Percentiles rank a stretch among this genome's conserved stretches.
phyloP scores from a whole-genome alignment of 2,329 filamentous ascomycete genomes.

The Bimuria novae-zelandiae region DNA sequence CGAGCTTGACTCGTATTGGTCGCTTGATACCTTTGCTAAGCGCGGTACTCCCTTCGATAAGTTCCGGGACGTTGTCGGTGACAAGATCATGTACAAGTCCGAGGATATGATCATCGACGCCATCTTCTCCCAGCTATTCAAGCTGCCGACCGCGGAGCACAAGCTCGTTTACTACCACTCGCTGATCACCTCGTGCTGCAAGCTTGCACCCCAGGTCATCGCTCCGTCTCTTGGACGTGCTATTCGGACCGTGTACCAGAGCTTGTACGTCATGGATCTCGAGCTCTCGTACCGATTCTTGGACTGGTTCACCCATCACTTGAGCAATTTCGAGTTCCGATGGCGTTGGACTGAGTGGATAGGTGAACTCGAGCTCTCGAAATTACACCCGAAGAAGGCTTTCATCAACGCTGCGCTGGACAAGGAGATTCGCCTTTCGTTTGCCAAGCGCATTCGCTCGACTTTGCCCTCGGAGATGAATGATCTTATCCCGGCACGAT shows the following conservation, averaged over 20 bases:
- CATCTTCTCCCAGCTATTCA: conserved; percentile 92
- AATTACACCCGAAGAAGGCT: conserved; percentile 84
- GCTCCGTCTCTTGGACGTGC: conserved; percentile 91
- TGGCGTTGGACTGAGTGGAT: conserved; percentile 99
- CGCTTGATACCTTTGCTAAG: conserved; percentile 87
- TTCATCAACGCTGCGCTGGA: conserved; percentile 91
- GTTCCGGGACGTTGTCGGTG: conserved; percentile 67
- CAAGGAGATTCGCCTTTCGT: conserved; percentile 95
- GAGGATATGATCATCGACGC: conserved; percentile 98
- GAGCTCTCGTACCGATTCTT: conserved; percentile 86
- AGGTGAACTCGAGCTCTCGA: conserved; percentile 77
- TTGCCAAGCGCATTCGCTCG: conserved; percentile 93
- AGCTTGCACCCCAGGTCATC: conserved; percentile 93
- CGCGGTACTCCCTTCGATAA: conserved; percentile 91
- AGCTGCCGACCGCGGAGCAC: conserved; percentile 83
- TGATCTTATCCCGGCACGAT: conserved; percentile 77
- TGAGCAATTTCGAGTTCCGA: conserved; percentile 98
- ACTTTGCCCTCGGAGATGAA: conserved; percentile 87
- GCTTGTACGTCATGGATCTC: conserved; percentile 79
- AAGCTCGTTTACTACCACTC: conserved; percentile 97
- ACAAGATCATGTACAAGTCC: conserved; percentile 88
- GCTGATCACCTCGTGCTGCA: conserved; percentile 92
- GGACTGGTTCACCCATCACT: conserved; percentile 97
- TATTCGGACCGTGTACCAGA: conserved; percentile 88
- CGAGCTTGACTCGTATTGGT: conserved; percentile 93